phyloP scores from a whole-genome alignment of 805 yeast genomes.

The Isabelozyma heimii region DNA sequence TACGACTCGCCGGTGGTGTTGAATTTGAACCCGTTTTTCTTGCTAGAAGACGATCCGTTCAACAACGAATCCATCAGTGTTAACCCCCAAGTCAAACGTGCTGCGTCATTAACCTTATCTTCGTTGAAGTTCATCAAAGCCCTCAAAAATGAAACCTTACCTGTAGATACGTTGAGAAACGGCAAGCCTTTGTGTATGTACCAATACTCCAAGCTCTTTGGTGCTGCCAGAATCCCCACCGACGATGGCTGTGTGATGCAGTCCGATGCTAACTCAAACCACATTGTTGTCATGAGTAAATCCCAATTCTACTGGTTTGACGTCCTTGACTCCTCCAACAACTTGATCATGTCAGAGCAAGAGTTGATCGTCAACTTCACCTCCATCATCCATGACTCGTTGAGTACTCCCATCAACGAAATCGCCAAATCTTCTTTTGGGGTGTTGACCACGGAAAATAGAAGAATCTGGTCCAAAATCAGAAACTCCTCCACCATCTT shows the following conservation, averaged over 20 bases:
- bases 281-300: conserved; percentile 76
- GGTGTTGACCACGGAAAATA: conserved; percentile 83
- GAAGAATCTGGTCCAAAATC: conserved; percentile 82
- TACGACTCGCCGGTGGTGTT: conserved; percentile 91
- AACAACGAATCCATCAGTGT: conserved; percentile 47
- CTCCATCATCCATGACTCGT: conserved; percentile 74
- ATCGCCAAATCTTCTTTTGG: conserved; percentile 81
- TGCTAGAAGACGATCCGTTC: conserved; percentile 90
- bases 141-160: conserved; percentile 67
- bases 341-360: conserved; percentile 68
- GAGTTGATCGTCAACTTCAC: conserved; percentile 74
- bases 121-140: conserved; percentile 80
- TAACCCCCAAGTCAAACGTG: conserved; percentile 68
- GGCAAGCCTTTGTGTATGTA: conserved; percentile 80
- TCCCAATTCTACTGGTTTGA: conserved; percentile 96
- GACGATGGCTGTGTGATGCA: conserved; percentile 80
- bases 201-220: conserved; percentile 83
- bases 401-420: conserved; percentile 49
- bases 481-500: conserved; percentile 46
- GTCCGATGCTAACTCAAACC: conserved; percentile 71
- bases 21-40: conserved; percentile 85
- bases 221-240: conserved; percentile 84
- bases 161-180: conserved; percentile 65
- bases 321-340: conserved; percentile 71
- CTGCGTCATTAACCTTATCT: conserved; percentile 74